phyloP scores from a whole-genome alignment of 352 stramenopile genomes.

The Plasmopara muralis region DNA sequence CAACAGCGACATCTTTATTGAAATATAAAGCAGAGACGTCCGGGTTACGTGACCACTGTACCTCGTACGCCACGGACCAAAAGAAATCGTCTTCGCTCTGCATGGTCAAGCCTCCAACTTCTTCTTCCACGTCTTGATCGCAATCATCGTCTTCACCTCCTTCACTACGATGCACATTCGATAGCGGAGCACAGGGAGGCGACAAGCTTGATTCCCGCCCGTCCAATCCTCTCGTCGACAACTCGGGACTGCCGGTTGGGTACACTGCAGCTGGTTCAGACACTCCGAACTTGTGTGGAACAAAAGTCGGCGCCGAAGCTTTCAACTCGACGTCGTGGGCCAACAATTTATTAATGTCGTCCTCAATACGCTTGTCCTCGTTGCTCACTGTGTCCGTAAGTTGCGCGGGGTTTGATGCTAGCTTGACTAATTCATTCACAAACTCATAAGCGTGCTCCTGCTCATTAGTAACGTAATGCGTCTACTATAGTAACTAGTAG shows the following conservation, averaged over 20 bases:
- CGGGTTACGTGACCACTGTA: slow-evolving; percentile 21
- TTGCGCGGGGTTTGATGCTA: slow-evolving; percentile 46
- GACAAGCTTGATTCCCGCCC: slow-evolving; percentile 9
- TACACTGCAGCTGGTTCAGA: slow-evolving; percentile 19
- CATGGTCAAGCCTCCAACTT: slow-evolving; percentile 24
- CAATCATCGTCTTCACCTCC: slow-evolving; percentile 11
- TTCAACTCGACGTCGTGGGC: slow-evolving; percentile 57
- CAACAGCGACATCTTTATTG: slow-evolving; percentile 3
- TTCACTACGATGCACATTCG: slow-evolving; percentile 13
- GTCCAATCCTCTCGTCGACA: slow-evolving; percentile 2
- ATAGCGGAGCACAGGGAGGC: slow-evolving; percentile 1
- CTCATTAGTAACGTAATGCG: neutral
- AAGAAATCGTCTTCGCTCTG: slow-evolving; percentile 80
- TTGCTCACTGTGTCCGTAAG: slow-evolving; percentile 32
- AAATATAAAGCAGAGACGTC: slow-evolving; percentile 4
- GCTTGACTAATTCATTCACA: slow-evolving; percentile 61
- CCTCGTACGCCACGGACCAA: slow-evolving; percentile 81
- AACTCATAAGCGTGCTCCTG: slow-evolving; percentile 62
- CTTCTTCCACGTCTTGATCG: slow-evolving; percentile 16
- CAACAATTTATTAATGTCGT: slow-evolving; percentile 35
- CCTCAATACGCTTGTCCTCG: slow-evolving; percentile 25
- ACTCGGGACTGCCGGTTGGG: slow-evolving; percentile 17
- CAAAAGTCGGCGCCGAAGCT: slow-evolving; percentile 62
- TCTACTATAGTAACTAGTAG: neutral
- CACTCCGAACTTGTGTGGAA: slow-evolving; percentile 38